Conservation (phyloP, 768 basidiomycete genomes). For the Strobilomyces confusus region DNA sequence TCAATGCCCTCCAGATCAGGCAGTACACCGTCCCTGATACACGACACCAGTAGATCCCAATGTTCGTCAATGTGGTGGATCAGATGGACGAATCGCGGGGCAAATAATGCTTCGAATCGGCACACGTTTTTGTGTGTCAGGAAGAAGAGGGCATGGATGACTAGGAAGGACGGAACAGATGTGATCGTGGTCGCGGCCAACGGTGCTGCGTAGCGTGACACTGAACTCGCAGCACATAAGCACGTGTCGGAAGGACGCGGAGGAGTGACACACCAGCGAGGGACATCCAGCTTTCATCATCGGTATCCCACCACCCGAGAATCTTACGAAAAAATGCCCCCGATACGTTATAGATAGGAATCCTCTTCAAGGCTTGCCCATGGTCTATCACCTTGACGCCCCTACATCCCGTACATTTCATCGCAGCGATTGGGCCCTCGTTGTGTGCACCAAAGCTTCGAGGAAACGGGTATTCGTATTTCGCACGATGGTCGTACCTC, state of each 20-base stretch:
- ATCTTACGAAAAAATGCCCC: background rate
- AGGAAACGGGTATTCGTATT: background rate
- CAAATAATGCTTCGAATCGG: background rate
- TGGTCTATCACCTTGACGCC: constrained; percentile 4
- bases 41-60: constrained; percentile 16
- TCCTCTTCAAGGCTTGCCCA: constrained; percentile 3
- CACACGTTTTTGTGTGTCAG: constrained; percentile 6
- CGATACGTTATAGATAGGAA: constrained; percentile 2
- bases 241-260: background rate
- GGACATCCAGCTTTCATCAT: constrained; percentile 8
- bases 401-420: background rate
- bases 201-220: background rate
- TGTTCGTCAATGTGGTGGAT: constrained; percentile 15
- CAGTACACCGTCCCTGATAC: constrained; percentile 11
- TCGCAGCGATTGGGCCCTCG: background rate
- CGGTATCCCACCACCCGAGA: constrained; percentile 8
- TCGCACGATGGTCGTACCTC: background rate
- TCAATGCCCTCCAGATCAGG: constrained; percentile 14
- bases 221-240: background rate
- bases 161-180: constrained; percentile 13
- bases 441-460: background rate
- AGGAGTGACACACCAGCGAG: background rate
- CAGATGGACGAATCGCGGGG: constrained; percentile 9
- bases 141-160: constrained; percentile 21
- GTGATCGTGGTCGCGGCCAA: constrained; percentile 14